Evolutionary conservation across 208 protist genomes (phyloP), one percentile per base, ranked within the genome.

Genomic region (Novymonas esmeraldas): DNA sequence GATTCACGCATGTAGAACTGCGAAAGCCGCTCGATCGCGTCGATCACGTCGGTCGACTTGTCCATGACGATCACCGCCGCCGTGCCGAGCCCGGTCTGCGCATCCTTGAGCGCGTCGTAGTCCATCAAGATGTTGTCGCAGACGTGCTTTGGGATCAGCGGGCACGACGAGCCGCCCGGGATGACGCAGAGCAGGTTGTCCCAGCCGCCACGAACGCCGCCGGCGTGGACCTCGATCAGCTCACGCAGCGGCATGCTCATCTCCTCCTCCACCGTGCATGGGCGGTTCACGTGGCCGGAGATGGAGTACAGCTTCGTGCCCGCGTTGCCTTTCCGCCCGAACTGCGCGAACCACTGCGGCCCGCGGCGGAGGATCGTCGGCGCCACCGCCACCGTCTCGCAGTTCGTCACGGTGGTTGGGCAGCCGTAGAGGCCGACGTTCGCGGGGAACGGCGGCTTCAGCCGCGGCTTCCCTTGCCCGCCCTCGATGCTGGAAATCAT

Each of bases 51-150:
- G n/a, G 96, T 98, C 9, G 85, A 92, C 82, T 99, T 99, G 84
- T 99, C 94, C 95, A 99, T 99, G 39, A 99, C 98, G 46, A 99
- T 99, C 24, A 99, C 98, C 14, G 98, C 97, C 1, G 98, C 98
- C n/a, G 98, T 99, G 48, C 98, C 98, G 10, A 99, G 89, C 51
- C 98, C 98, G 0, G 95, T 99, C 61, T 96, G 67, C 14, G 87
- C 85, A 18, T 89, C 87, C 59, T 93, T 87, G 3, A 99, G 89
- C 29, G 94, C 96, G 72, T 99, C 98, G 76, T 98, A 99, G 79
- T 99, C 98, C 98, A 99, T 99, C 38, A 99, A 71, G 24, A 98
- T 97, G 45, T 89, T 70, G 60, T 98, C 93, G 78, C 97, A 99
- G 38, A 98, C 89, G 57, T 90, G 49, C 76, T 98, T 96, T 50